These are phyloP conservation scores for Linum lewisii DNA, from an alignment of 345 rosid genomes.

Conservation along the genomic window DNA sequence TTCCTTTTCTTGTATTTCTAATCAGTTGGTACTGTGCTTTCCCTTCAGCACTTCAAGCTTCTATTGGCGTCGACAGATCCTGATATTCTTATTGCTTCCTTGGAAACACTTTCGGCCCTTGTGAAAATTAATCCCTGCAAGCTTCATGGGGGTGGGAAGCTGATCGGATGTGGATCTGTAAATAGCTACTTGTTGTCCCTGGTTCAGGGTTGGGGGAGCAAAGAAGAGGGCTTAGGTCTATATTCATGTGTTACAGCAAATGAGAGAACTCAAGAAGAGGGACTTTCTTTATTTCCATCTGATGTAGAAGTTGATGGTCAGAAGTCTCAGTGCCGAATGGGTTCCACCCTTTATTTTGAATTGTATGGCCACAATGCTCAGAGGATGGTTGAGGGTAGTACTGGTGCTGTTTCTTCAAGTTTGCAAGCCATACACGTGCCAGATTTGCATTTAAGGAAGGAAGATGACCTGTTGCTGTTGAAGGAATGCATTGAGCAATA, in stretches of 20 bases:
- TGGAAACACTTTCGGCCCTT: conserved; percentile 80
- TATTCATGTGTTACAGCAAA: conserved; percentile 84
- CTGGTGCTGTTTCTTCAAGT: conserved; percentile 26
- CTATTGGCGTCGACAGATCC: conserved; percentile 92
- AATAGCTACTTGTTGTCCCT: conserved; percentile 75
- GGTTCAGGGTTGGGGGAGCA: conserved; percentile 99
- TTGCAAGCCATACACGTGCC: conserved; percentile 59
- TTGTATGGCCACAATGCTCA: conserved; percentile 51
- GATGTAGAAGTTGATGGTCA: conserved; percentile 46
- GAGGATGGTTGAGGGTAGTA: conserved; percentile 27
- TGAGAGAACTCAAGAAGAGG: conserved; percentile 77
- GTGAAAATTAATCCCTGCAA: conserved; percentile 85
- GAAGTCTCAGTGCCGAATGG: conserved; percentile 60
- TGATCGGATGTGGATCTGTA: conserved; percentile 78
- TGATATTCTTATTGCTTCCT: conserved; percentile 73
- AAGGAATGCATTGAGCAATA: conserved; percentile 70
- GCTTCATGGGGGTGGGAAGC: conserved; percentile 77
- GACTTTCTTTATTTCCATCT: conserved; percentile 74
- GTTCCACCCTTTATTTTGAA: conserved; percentile 84
- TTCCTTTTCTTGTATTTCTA: conserved; percentile 7
- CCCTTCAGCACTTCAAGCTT: conserved; percentile 80
- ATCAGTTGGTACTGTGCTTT: conserved; percentile 9
- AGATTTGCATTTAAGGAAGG: conserved; percentile 72
- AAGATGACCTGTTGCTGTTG: conserved; percentile 73
- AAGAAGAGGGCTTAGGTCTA: conserved; percentile 92